Percentiles rank a stretch among this genome's conserved stretches.
Evolutionary conservation across 2,329 filamentous ascomycete genomes (phyloP).

Genomic region (Lizonia empirigonia): DNA sequence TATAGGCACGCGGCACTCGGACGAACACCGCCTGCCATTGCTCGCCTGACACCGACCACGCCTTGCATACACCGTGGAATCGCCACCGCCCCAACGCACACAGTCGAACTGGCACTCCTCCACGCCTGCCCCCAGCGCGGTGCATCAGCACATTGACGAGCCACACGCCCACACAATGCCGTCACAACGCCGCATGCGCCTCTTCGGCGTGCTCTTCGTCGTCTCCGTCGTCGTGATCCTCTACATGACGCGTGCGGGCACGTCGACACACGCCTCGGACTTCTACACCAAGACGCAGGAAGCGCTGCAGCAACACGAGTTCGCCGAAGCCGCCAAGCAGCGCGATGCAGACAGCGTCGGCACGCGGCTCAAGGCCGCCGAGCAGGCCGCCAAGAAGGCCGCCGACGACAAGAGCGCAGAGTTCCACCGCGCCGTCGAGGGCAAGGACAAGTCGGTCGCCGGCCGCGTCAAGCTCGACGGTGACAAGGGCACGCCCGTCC

Average conservation of each 20-base stretch:
- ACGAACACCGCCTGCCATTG: conserved; percentile 13
- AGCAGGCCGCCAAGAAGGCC: conserved; percentile 69
- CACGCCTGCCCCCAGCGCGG: too few relatives aligned
- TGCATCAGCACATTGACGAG: conserved; percentile 3
- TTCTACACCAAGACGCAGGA: conserved; percentile 66
- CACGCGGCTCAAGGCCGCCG: conserved; percentile 70
- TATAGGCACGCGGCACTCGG: conserved; percentile 2
- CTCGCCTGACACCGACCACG: conserved; percentile 10
- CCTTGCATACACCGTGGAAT: conserved; percentile 15
- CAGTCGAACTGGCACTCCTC: background rate
- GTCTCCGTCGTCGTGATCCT: conserved; percentile 70
- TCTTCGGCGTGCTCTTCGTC: conserved; percentile 68
- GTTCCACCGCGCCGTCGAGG: conserved; percentile 41
- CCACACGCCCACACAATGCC: conserved; percentile 34
- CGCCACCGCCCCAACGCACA: too few relatives aligned
- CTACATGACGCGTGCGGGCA: conserved; percentile 71
- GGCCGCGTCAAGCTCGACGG: conserved; percentile 59
- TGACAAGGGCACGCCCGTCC: conserved; percentile 41
- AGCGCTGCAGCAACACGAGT: conserved; percentile 50
- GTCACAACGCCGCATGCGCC: conserved; percentile 66
- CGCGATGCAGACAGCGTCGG: conserved; percentile 60
- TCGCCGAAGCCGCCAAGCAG: conserved; percentile 50
- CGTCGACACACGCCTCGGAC: conserved; percentile 57
- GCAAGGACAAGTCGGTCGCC: conserved; percentile 57
- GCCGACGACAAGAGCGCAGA: conserved; percentile 70